Base-by-base conservation (phyloP, 345 rosid genomes). In the Brassica carinata region DNA sequence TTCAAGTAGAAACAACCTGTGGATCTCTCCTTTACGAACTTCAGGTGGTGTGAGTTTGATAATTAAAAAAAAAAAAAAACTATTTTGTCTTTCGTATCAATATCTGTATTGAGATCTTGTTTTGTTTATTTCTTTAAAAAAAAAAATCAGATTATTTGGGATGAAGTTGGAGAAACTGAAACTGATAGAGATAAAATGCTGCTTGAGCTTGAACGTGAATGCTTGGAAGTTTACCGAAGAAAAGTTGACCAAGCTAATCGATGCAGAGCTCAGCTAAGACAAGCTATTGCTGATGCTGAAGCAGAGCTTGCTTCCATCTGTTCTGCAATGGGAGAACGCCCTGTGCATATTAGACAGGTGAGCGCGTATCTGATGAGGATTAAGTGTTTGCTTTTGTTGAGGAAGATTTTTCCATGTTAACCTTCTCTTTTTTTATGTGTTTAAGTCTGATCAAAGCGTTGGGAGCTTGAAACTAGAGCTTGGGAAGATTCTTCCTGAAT, bases 401-500 rank as follows among this genome's bases (percentile, higher is more conserved):
- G 2, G 7, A 51, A 51, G n/a, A 0, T 40, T 48, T 0, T 1
- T 48, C 17, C 15, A 4, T 4, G 55, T 53, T 53, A 53, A 53
- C 58, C 58, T 14, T 53, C 5, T 14, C n/a, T 36, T 0, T 59
- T 64, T 73, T 62, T 29, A 5, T 83, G 70, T 36, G 51, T 57
- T 80, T 84, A 53, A 94, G 99, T 75, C 88, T 74, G 98, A 96
- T 76, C 96, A 88, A 86, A 90, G 69, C 78, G 78, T 69, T 73
- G 94, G 85, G 81, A 94, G 96, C 85, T 87, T 96, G 86, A 94
- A 91, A 79, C 92, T 89, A 79, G 99, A 96, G 85, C 92, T 94
- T 45, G 77, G 65, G 53, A 89, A 10, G 75, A 88, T 89, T 79
- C 85, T 92, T 78, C 98, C 98, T 31, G 96, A 90, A 64, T 67